phyloP scores from a whole-genome alignment of 371 early-diverging fungal species.

The Globomyces sp. region DNA sequence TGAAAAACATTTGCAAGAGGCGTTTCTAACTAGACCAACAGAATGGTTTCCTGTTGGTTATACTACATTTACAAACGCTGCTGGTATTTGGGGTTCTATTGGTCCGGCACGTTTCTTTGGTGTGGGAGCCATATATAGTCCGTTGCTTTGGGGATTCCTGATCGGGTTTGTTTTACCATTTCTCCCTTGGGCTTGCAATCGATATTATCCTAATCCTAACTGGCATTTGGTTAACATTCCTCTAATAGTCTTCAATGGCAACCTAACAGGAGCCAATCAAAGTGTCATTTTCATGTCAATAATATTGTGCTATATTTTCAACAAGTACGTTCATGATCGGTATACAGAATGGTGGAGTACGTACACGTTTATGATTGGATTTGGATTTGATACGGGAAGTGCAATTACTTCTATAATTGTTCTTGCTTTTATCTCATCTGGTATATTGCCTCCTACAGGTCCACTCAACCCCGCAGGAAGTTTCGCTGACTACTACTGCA shows the following conservation, averaged over 20 bases:
- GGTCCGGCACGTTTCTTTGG: slow-evolving; percentile 51
- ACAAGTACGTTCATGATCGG: slow-evolving; percentile 20
- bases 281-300: slow-evolving; percentile 24
- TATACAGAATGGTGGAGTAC: slow-evolving; percentile 28
- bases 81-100: slow-evolving; percentile 59
- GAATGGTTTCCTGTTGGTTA: slow-evolving; percentile 19
- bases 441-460: not conserved
- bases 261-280: slow-evolving; percentile 5
- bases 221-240: slow-evolving; percentile 36
- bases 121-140: slow-evolving; percentile 42
- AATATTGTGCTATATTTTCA: slow-evolving; percentile 21
- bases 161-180: slow-evolving; percentile 50
- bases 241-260: slow-evolving; percentile 20
- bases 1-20: not conserved
- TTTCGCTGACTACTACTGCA: too few relatives aligned
- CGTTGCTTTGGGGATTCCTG: slow-evolving; percentile 42
- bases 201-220: slow-evolving; percentile 34
- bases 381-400: slow-evolving; percentile 24
- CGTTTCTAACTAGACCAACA: slow-evolving; percentile 7
- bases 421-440: slow-evolving; percentile 4
- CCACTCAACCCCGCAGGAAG: not conserved
- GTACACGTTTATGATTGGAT: slow-evolving; percentile 30
- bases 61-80: slow-evolving; percentile 54
- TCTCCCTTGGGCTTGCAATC: slow-evolving; percentile 48
- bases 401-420: slow-evolving; percentile 15